Evolutionary conservation across 495 filamentous ascomycete genomes (phyloP).

Genomic region (Penicillium simplicissimum): DNA sequence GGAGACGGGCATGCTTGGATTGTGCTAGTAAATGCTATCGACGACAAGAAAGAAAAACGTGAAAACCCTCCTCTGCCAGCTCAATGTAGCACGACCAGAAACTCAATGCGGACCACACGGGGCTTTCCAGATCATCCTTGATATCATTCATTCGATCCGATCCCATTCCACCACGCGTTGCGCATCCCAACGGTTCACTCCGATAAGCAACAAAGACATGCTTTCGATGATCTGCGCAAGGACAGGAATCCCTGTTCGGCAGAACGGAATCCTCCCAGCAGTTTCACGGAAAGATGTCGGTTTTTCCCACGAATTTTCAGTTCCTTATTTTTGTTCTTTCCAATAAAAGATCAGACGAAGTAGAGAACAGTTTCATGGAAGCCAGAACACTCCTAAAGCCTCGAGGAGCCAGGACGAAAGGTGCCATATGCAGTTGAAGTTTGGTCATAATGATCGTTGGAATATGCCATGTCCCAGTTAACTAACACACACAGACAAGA

Average conservation of each 20-base stretch:
- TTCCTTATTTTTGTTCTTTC: too few species aligned
- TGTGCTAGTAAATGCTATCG: constrained; percentile 21
- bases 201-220: too few species aligned
- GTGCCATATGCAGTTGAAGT: constrained; percentile 44
- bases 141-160: not conserved
- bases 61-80: constrained; percentile 6
- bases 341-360: too few species aligned
- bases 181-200: not conserved
- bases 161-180: not conserved
- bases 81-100: not conserved
- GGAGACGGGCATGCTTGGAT: constrained; percentile 27
- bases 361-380: too few species aligned
- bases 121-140: not conserved
- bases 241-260: not conserved
- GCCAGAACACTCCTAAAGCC: too few species aligned
- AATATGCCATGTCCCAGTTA: constrained; percentile 40
- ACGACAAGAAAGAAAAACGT: constrained; percentile 24
- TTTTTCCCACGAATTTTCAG: too few species aligned
- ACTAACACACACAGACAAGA: constrained; percentile 20
- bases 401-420: too few species aligned
- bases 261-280: too few species aligned
- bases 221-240: not conserved
- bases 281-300: too few species aligned
- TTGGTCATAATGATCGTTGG: constrained; percentile 50
- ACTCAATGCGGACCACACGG: not conserved